Conservation (phyloP, 1,139 yeast species). For the Saccharomyces hybrid region DNA sequence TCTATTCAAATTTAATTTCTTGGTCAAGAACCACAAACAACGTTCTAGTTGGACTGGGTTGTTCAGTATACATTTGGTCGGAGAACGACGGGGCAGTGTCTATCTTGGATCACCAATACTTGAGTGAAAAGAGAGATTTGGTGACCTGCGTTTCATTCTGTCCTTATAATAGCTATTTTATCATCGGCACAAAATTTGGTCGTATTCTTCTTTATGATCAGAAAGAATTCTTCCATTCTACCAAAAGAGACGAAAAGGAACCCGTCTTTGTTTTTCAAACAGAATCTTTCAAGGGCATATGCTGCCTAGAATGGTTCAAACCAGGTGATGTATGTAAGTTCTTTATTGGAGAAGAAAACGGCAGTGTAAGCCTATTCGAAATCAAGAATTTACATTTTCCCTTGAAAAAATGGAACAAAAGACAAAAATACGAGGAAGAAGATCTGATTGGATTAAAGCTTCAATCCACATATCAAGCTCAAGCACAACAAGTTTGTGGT, state of each 20-base stretch:
- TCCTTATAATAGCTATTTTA: slow-evolving; percentile 38
- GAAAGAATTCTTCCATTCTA: slow-evolving; percentile 17
- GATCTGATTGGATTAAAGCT: slow-evolving; percentile 1
- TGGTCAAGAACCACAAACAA: slow-evolving; percentile 54
- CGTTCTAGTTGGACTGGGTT: slow-evolving; percentile 64
- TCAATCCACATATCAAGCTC: slow-evolving; percentile 38
- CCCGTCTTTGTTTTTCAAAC: slow-evolving; percentile 26
- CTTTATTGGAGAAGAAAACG: slow-evolving; percentile 63
- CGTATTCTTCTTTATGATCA: slow-evolving; percentile 39
- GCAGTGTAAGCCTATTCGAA: slow-evolving; percentile 46
- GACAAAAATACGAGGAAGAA: not conserved
- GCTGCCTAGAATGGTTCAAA: slow-evolving; percentile 57
- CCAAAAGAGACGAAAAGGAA: slow-evolving; percentile 12
- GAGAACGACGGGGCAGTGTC: slow-evolving; percentile 42
- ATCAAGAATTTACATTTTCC: slow-evolving; percentile 17
- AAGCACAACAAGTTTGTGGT: slow-evolving; percentile 66
- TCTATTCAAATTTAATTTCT: slow-evolving; percentile 66
- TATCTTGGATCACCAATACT: slow-evolving; percentile 29
- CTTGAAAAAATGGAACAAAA: not conserved
- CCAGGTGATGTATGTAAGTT: slow-evolving; percentile 32
- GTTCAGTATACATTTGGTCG: slow-evolving; percentile 60
- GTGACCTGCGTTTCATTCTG: slow-evolving; percentile 59
- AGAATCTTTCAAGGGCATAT: slow-evolving; percentile 39
- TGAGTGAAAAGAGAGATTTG: slow-evolving; percentile 31
- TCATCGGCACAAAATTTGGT: slow-evolving; percentile 55